phyloP scores from a whole-genome alignment of 257 asterid species.

The Ehretia macrophylla region DNA sequence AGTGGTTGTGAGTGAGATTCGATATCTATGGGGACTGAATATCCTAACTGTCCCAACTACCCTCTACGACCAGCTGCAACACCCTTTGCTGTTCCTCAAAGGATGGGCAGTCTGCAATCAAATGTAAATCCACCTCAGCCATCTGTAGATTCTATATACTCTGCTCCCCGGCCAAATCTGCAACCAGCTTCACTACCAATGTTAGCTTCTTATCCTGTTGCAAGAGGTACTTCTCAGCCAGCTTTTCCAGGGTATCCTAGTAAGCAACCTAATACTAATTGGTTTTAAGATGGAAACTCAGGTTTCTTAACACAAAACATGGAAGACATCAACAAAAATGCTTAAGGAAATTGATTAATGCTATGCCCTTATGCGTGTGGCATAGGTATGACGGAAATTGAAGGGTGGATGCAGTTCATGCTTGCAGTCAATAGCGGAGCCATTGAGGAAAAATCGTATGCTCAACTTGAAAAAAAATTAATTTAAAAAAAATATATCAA shows the following conservation, averaged over 20 bases:
- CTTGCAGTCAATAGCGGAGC: too few species aligned
- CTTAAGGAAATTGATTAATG: too few species aligned
- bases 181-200: conserved; percentile 8
- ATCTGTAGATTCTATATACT: conserved; percentile 37
- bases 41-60: conserved; percentile 14
- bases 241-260: conserved; percentile 10
- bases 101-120: conserved; percentile 41
- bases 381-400: too few species aligned
- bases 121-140: conserved; percentile 31
- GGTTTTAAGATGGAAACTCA: too few species aligned
- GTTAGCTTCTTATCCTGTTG: neutral
- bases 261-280: conserved; percentile 41
- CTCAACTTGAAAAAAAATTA: too few species aligned
- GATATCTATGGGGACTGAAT: conserved; percentile 24
- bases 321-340: too few species aligned
- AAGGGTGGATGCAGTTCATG: too few species aligned
- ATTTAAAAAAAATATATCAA: too few species aligned
- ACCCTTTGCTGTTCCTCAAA: conserved; percentile 30
- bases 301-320: too few species aligned
- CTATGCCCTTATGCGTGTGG: too few species aligned
- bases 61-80: conserved; percentile 9
- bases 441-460: too few species aligned
- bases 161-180: neutral
- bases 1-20: neutral
- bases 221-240: neutral